These are phyloP conservation scores for Russula lepida DNA, from an alignment of 768 basidiomycete genomes.

Conservation along the genomic window DNA sequence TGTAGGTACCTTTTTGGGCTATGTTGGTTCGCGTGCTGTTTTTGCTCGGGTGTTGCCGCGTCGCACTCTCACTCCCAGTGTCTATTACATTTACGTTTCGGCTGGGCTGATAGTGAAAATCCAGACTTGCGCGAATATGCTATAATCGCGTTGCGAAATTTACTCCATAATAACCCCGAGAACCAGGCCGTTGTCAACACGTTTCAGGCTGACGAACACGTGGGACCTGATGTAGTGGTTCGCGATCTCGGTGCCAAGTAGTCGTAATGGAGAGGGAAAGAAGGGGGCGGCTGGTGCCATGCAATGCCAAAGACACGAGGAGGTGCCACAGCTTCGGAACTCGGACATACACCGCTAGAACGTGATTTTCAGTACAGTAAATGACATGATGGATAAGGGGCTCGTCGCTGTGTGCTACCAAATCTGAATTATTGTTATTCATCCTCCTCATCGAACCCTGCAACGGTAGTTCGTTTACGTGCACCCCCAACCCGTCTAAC, in stretches of 20 bases:
- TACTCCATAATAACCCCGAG: slow-evolving; percentile 65
- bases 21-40: background rate
- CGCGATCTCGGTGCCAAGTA: slow-evolving; percentile 28
- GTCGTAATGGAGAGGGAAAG: slow-evolving; percentile 15
- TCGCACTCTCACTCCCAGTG: background rate
- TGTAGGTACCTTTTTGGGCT: slow-evolving; percentile 47
- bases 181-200: slow-evolving; percentile 76
- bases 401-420: background rate
- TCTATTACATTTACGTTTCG: background rate
- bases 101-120: slow-evolving; percentile 7
- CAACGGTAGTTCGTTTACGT: slow-evolving; percentile 50
- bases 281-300: background rate
- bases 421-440: slow-evolving; percentile 28
- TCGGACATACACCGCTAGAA: background rate
- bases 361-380: slow-evolving; percentile 7
- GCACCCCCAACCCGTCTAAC: slow-evolving; percentile 47
- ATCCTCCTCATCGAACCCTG: slow-evolving; percentile 53
- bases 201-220: slow-evolving; percentile 50
- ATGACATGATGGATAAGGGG: background rate
- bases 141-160: slow-evolving; percentile 71
- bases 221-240: slow-evolving; percentile 41
- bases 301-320: slow-evolving; percentile 2
- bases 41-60: background rate
- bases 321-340: background rate
- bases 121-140: slow-evolving; percentile 89